Conservation (phyloP, 1,284 basidiomycete genomes). For the Pholiota adiposa region DNA sequence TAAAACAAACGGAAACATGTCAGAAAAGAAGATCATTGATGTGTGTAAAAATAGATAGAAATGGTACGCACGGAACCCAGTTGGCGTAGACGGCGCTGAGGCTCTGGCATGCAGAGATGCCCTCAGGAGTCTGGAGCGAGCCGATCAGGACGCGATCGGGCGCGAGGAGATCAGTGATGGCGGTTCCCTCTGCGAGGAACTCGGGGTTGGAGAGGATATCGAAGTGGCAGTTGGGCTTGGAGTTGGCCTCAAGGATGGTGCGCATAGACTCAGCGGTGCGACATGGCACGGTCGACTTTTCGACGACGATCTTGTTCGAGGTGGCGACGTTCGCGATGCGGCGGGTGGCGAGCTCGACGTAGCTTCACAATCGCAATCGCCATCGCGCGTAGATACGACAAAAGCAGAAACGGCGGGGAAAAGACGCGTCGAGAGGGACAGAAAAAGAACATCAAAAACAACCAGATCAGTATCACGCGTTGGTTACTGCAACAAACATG, state of each 20-base stretch:
- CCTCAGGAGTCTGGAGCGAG: constrained; percentile 88
- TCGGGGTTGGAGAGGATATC: constrained; percentile 99
- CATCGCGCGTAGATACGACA: too few relatives aligned
- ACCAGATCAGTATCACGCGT: constrained; percentile 16
- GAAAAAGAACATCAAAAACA: constrained; percentile 9
- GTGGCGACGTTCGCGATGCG: constrained; percentile 92
- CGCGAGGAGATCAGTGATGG: constrained; percentile 84
- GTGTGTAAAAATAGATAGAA: neutral
- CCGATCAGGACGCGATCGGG: constrained; percentile 98
- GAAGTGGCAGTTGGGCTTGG: constrained; percentile 88
- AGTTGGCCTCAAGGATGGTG: constrained; percentile 98
- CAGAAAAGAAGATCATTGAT: neutral
- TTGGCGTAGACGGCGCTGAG: constrained; percentile 88
- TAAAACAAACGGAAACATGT: constrained; percentile 4
- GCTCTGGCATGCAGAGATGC: constrained; percentile 79
- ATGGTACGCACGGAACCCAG: constrained; percentile 85
- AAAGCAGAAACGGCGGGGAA: constrained; percentile 11
- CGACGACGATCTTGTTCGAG: constrained; percentile 97
- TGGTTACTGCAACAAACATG: neutral
- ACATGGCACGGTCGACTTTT: constrained; percentile 99
- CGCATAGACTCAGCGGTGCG: constrained; percentile 99
- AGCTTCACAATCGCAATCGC: constrained; percentile 57
- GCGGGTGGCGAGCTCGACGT: constrained; percentile 95
- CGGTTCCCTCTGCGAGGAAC: constrained; percentile 98
- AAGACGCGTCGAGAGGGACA: constrained; percentile 10